Percentiles rank a stretch among this genome's conserved stretches.
phyloP scores from a whole-genome alignment of 441 rosid species.

The Melastoma candidum region DNA sequence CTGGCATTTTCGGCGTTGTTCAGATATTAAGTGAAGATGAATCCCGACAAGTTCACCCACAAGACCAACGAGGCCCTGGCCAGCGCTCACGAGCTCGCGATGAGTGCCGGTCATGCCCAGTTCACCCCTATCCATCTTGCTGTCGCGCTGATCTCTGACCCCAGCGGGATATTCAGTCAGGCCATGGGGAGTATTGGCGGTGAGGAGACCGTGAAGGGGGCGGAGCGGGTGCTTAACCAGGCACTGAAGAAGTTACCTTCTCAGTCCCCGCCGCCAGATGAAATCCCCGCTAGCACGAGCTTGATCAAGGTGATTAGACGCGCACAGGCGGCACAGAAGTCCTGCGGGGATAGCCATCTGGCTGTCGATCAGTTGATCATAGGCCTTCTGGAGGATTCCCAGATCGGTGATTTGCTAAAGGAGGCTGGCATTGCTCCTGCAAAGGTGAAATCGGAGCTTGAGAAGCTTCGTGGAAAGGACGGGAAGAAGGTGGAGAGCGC shows the following conservation, averaged over 20 bases:
- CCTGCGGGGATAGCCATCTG: slow-evolving; percentile 60
- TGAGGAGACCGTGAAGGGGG: slow-evolving; percentile 46
- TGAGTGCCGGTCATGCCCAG: slow-evolving; percentile 63
- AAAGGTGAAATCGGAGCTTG: slow-evolving; percentile 60
- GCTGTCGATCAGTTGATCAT: slow-evolving; percentile 79
- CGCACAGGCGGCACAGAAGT: slow-evolving; percentile 66
- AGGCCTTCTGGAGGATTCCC: slow-evolving; percentile 88
- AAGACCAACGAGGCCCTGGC: slow-evolving; percentile 78
- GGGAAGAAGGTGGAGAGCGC: slow-evolving; percentile 94
- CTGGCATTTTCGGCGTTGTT: neutral
- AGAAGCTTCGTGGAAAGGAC: slow-evolving; percentile 84
- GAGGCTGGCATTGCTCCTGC: slow-evolving; percentile 57
- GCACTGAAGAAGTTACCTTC: slow-evolving; percentile 72
- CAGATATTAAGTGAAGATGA: slow-evolving; percentile 29
- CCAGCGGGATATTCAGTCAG: slow-evolving; percentile 57
- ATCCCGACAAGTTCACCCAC: slow-evolving; percentile 88
- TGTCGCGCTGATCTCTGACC: slow-evolving; percentile 53
- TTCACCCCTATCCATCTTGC: slow-evolving; percentile 84
- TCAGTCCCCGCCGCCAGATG: slow-evolving; percentile 72
- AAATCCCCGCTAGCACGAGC: slow-evolving; percentile 60
- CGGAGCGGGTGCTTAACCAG: slow-evolving; percentile 54
- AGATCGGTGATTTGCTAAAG: slow-evolving; percentile 51
- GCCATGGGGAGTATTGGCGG: slow-evolving; percentile 49
- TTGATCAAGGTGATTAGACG: slow-evolving; percentile 65
- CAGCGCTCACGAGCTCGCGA: slow-evolving; percentile 58